Conservation (phyloP, 2,329 filamentous ascomycete species). For the Exophiala xenobiotica region DNA sequence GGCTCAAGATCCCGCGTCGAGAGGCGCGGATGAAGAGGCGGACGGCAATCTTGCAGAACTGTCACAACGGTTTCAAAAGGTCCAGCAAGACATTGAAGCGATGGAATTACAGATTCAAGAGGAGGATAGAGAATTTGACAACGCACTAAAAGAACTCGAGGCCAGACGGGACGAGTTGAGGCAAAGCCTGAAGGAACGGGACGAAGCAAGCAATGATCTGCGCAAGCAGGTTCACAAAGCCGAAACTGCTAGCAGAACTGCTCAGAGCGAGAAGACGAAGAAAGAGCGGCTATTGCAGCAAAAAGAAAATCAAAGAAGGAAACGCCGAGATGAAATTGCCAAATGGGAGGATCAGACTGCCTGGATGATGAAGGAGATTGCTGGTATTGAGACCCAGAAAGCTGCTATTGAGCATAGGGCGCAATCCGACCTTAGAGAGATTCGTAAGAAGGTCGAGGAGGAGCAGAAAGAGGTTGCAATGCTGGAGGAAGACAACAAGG, state of each 20-base stretch:
- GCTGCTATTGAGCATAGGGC: slow-evolving; percentile 42
- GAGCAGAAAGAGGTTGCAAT: slow-evolving; percentile 52
- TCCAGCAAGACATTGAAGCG: slow-evolving; percentile 82
- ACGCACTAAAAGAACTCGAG: slow-evolving; percentile 65
- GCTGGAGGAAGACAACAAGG: slow-evolving; percentile 62
- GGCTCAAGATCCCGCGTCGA: slow-evolving; percentile 27
- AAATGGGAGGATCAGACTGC: slow-evolving; percentile 58
- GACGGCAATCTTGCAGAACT: slow-evolving; percentile 72
- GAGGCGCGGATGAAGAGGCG: slow-evolving; percentile 49
- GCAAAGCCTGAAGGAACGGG: slow-evolving; percentile 79
- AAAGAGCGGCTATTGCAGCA: slow-evolving; percentile 66
- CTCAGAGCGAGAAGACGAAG: slow-evolving; percentile 74
- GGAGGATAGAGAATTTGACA: slow-evolving; percentile 69
- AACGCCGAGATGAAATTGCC: slow-evolving; percentile 59
- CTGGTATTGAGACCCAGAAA: slow-evolving; percentile 46
- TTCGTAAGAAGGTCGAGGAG: slow-evolving; percentile 45
- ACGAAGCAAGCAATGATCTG: slow-evolving; percentile 81
- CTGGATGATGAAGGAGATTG: slow-evolving; percentile 52
- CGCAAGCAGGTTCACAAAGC: slow-evolving; percentile 76
- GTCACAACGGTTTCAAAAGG: slow-evolving; percentile 74
- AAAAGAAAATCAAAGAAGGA: slow-evolving; percentile 61
- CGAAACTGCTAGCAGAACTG: slow-evolving; percentile 76
- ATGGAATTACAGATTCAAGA: slow-evolving; percentile 64
- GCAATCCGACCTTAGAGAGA: slow-evolving; percentile 41
- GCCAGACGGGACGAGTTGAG: slow-evolving; percentile 78